Evolutionary conservation across 441 rosid genomes (phyloP).

Genomic region (Bruguiera hainesii): DNA sequence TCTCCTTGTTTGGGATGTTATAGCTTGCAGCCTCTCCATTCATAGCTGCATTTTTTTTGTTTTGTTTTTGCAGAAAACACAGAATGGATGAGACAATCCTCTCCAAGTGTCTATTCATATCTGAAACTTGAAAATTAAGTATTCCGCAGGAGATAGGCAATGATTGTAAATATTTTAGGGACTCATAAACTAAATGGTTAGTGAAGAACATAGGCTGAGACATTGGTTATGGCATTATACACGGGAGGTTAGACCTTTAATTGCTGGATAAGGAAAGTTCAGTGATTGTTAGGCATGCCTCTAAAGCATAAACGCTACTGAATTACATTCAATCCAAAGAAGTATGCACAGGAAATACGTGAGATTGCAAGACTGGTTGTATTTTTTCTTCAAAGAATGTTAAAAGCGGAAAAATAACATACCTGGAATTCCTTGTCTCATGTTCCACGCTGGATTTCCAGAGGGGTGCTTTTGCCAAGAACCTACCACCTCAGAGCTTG

Average conservation of each 20-base stretch:
- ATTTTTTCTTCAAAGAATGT: neutral
- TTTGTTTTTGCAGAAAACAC: neutral
- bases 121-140: neutral
- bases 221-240: too few species aligned
- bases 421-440: constrained; percentile 46
- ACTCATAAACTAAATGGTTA: too few species aligned
- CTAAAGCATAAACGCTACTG: neutral
- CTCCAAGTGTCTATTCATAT: neutral
- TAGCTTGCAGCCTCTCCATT: constrained; percentile 29
- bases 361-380: neutral
- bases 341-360: neutral
- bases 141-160: neutral
- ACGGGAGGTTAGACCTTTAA: too few species aligned
- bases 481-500: constrained; percentile 39
- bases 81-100: constrained; percentile 2
- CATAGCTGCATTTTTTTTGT: constrained; percentile 23
- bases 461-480: constrained; percentile 39
- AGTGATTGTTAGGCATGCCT: neutral
- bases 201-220: too few species aligned
- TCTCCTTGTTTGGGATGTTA: constrained; percentile 31
- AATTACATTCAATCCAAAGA: neutral
- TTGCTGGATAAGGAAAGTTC: too few species aligned
- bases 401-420: constrained; percentile 8
- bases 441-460: constrained; percentile 43
- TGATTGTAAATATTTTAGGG: neutral